Conservation (phyloP, 75 land plant genomes). For the Picea glauca region DNA sequence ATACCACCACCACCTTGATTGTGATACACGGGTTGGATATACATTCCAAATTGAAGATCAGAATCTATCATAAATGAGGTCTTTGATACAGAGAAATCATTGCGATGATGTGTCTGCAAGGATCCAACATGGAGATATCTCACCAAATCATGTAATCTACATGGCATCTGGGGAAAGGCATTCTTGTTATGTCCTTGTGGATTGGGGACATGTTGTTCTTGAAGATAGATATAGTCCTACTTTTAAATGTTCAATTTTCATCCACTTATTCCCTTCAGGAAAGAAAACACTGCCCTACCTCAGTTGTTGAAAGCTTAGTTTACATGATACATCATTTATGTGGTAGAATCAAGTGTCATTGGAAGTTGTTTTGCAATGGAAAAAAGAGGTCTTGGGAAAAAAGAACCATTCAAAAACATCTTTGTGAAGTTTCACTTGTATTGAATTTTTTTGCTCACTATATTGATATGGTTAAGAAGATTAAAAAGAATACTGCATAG, state of each 20-base stretch:
- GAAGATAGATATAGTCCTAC: slow-evolving; percentile 88
- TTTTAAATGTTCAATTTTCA: slow-evolving; percentile 64
- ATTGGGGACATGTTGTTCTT: slow-evolving; percentile 88
- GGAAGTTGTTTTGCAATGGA: slow-evolving; percentile 40
- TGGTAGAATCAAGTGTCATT: slow-evolving; percentile 35
- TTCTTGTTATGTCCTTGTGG: slow-evolving; percentile 31
- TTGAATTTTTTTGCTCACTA: slow-evolving; percentile 50
- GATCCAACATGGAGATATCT: slow-evolving; percentile 83
- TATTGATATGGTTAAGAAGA: slow-evolving; percentile 43
- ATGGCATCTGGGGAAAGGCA: slow-evolving; percentile 53
- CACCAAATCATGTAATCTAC: slow-evolving; percentile 74
- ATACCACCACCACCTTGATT: slow-evolving; percentile 54
- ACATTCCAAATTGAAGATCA: slow-evolving; percentile 42
- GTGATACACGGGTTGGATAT: slow-evolving; percentile 57
- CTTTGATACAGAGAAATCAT: slow-evolving; percentile 64
- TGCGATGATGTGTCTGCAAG: slow-evolving; percentile 68
- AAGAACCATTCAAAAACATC: slow-evolving; percentile 32
- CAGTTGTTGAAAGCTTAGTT: slow-evolving; percentile 43
- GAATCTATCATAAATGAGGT: slow-evolving; percentile 26
- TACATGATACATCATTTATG: slow-evolving; percentile 32
- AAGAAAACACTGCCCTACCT: slow-evolving; percentile 43
- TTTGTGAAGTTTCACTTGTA: slow-evolving; percentile 44
- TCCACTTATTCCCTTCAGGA: slow-evolving; percentile 57
- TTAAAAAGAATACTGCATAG: slow-evolving; percentile 48
- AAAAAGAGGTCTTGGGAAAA: slow-evolving; percentile 38